phyloP scores from a whole-genome alignment of 345 rosid genomes.

The Pugionium cornutum region DNA sequence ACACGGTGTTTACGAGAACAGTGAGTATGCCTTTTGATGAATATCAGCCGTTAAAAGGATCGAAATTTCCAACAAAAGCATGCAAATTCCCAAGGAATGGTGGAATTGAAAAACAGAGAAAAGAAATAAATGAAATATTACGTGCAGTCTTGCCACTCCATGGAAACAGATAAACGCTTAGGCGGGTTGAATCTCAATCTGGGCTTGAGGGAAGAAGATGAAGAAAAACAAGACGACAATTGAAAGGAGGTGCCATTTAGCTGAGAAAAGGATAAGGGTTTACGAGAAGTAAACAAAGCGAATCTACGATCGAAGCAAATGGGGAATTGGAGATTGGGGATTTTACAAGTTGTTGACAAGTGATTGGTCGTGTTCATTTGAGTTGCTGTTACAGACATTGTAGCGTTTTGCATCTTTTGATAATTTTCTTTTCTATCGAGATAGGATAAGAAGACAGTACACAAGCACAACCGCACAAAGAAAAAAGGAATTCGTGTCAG shows the following conservation, averaged over 20 bases:
- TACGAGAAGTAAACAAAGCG: conserved; percentile 26
- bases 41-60: background rate
- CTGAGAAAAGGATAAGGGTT: conserved; percentile 40
- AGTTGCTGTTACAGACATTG: conserved; percentile 28
- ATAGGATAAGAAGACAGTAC: background rate
- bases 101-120: no score
- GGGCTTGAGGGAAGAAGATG: conserved; percentile 32
- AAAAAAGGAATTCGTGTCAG: no score
- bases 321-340: conserved; percentile 17
- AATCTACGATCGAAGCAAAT: conserved; percentile 28
- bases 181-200: conserved; percentile 36
- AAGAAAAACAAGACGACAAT: conserved; percentile 42
- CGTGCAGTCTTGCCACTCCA: conserved; percentile 98
- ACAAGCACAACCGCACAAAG: no score
- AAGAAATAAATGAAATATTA: conserved; percentile 23
- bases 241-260: background rate
- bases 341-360: conserved; percentile 12
- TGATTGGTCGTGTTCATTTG: conserved; percentile 36
- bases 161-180: conserved; percentile 65
- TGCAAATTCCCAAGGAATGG: background rate
- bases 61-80: background rate
- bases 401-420: conserved; percentile 8
- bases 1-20: no score
- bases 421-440: background rate
- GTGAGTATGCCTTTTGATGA: background rate